Evolutionary conservation across 2,329 filamentous ascomycete genomes (phyloP).

Genomic region (Leptographium wingfieldii): DNA sequence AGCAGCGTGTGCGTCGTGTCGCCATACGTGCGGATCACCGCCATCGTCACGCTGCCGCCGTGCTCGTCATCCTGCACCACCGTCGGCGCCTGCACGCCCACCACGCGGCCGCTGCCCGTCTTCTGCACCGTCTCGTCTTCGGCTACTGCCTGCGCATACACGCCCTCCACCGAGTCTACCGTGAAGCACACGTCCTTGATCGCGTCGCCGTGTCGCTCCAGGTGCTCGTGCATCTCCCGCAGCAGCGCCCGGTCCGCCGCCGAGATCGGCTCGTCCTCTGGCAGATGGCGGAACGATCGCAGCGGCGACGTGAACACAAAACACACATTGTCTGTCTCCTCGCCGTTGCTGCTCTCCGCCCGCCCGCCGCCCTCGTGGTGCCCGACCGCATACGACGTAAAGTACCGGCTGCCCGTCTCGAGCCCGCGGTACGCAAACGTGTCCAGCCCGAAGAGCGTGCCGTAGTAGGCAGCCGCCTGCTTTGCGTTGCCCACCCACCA

Average conservation of each 20-base stretch:
- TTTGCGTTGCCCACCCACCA: constrained; percentile 98
- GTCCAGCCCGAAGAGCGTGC: constrained; percentile 74
- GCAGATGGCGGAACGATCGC: constrained; percentile 44
- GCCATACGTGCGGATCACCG: constrained; percentile 82
- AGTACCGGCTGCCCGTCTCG: constrained; percentile 70
- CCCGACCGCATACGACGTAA: constrained; percentile 72
- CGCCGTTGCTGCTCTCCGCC: background rate
- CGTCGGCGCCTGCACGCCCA: constrained; percentile 47
- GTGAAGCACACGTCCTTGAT: constrained; percentile 95
- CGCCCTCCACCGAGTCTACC: constrained; percentile 74
- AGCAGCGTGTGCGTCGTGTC: constrained; percentile 92
- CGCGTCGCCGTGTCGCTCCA: constrained; percentile 80
- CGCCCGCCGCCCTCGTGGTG: constrained; percentile 31
- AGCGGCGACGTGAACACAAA: constrained; percentile 80
- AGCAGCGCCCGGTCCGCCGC: constrained; percentile 53
- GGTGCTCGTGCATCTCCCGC: constrained; percentile 65
- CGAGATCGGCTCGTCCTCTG: constrained; percentile 47
- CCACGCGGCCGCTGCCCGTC: background rate
- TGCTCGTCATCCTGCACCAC: constrained; percentile 41
- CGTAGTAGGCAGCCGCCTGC: constrained; percentile 83
- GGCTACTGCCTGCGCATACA: constrained; percentile 62
- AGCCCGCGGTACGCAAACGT: constrained; percentile 75
- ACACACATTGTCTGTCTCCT: constrained; percentile 43
- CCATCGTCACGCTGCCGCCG: constrained; percentile 60
- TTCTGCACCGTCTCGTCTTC: constrained; percentile 31